Percentiles rank a stretch among this genome's conserved stretches.
Conservation (phyloP, 768 basidiomycete genomes). For the Tylopilus felleus region DNA sequence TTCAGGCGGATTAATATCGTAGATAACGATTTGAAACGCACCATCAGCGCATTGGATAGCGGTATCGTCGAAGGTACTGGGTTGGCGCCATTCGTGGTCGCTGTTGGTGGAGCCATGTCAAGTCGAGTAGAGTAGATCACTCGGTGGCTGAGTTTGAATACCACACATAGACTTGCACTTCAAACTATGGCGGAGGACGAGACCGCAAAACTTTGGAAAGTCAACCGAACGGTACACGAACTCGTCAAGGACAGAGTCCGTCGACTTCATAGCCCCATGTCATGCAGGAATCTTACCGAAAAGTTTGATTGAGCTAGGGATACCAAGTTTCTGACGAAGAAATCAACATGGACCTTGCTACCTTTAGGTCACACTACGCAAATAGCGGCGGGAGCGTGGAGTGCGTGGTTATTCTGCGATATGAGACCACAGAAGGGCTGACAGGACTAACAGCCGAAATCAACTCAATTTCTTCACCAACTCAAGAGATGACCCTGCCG, state of each 20-base stretch:
- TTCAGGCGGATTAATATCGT: neutral
- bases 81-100: constrained; percentile 33
- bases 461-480: constrained; percentile 91
- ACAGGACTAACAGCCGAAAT: constrained; percentile 57
- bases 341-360: constrained; percentile 79
- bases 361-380: constrained; percentile 73
- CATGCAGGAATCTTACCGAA: constrained; percentile 17
- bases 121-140: constrained; percentile 1
- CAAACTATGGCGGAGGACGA: constrained; percentile 72
- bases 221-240: constrained; percentile 94
- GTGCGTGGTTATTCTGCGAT: constrained; percentile 47
- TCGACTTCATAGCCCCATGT: constrained; percentile 12
- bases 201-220: constrained; percentile 89
- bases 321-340: constrained; percentile 94
- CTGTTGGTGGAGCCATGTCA: constrained; percentile 40
- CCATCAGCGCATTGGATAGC: constrained; percentile 52
- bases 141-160: constrained; percentile 56
- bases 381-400: constrained; percentile 75
- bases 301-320: constrained; percentile 50
- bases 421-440: constrained; percentile 8
- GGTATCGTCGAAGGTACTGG: constrained; percentile 35
- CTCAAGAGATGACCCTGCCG: constrained; percentile 55
- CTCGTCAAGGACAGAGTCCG: constrained; percentile 89
- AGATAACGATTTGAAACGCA: constrained; percentile 23
- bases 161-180: constrained; percentile 21